Evolutionary conservation across 1,284 basidiomycete genomes (phyloP).

Genomic region (Leccinum fuscescens): DNA sequence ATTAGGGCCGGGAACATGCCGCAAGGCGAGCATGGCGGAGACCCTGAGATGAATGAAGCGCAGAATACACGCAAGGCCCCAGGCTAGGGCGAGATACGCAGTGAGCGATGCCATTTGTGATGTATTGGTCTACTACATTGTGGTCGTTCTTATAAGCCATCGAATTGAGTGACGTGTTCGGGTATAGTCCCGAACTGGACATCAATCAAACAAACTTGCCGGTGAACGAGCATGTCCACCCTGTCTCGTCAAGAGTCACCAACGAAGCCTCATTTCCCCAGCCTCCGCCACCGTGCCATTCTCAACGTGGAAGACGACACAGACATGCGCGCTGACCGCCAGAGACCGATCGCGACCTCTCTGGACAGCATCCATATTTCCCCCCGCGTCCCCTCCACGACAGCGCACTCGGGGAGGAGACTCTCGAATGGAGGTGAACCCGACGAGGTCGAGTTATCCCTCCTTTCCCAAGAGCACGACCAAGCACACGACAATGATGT

Average conservation of each 20-base stretch:
- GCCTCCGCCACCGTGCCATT: constrained; percentile 30
- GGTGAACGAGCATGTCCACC: constrained; percentile 32
- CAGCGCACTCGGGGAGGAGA: constrained; percentile 32
- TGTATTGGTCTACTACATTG: background rate
- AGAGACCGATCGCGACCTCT: constrained; percentile 45
- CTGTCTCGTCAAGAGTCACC: constrained; percentile 29
- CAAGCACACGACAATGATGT: constrained; percentile 36
- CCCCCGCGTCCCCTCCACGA: constrained; percentile 57
- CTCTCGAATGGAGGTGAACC: constrained; percentile 36
- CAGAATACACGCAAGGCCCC: constrained; percentile 19
- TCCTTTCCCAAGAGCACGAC: constrained; percentile 57
- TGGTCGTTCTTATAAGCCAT: constrained; percentile 15
- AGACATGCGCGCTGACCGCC: constrained; percentile 37
- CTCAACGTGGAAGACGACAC: constrained; percentile 31
- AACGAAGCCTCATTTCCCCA: constrained; percentile 25
- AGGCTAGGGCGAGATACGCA: constrained; percentile 10
- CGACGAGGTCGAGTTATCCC: constrained; percentile 63
- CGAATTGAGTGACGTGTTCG: background rate
- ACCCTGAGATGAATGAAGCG: constrained; percentile 25
- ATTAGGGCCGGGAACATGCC: constrained; percentile 47
- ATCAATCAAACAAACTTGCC: constrained; percentile 6
- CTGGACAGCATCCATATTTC: constrained; percentile 63
- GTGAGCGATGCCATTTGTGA: constrained; percentile 18
- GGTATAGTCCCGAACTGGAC: constrained; percentile 4
- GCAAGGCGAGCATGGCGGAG: constrained; percentile 33